Evolutionary conservation across 176 grass and related monocot species (phyloP).

Genomic region (Ensete ventricosum): DNA sequence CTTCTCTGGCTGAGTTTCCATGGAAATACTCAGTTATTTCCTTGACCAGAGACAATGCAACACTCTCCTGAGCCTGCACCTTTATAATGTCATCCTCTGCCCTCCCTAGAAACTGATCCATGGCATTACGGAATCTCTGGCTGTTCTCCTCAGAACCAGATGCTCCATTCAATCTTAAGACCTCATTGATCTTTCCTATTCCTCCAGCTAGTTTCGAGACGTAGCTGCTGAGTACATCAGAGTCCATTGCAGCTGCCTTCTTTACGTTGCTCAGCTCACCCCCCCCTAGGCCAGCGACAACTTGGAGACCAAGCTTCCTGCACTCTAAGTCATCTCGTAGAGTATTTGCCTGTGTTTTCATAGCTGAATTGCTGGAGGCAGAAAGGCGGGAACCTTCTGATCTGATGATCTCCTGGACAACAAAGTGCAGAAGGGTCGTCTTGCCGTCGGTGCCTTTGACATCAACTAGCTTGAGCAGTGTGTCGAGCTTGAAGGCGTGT

Average conservation of each 20-base stretch:
- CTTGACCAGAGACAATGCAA: background rate
- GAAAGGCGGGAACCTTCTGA: too few relatives aligned
- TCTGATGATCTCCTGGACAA: too few relatives aligned
- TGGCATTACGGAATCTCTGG: background rate
- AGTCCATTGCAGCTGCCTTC: background rate
- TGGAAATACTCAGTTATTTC: background rate
- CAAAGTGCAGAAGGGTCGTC: too few relatives aligned
- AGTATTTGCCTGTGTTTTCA: background rate
- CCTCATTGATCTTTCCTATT: background rate
- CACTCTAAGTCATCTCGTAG: background rate
- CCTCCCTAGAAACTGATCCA: background rate
- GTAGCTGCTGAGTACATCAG: background rate
- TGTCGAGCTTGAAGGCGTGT: too few relatives aligned
- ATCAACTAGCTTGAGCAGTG: too few relatives aligned
- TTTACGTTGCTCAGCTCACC: slow-evolving; percentile 1
- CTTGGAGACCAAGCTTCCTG: background rate
- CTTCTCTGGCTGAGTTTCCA: background rate
- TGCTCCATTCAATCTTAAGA: background rate
- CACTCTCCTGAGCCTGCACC: background rate
- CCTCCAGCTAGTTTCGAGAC: background rate
- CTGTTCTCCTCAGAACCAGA: background rate
- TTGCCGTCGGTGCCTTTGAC: too few relatives aligned
- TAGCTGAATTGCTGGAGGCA: too few relatives aligned
- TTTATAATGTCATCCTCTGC: background rate
- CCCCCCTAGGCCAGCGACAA: background rate